phyloP scores from a whole-genome alignment of 1,139 yeast genomes.

The Wickerhamomyces sp. region DNA sequence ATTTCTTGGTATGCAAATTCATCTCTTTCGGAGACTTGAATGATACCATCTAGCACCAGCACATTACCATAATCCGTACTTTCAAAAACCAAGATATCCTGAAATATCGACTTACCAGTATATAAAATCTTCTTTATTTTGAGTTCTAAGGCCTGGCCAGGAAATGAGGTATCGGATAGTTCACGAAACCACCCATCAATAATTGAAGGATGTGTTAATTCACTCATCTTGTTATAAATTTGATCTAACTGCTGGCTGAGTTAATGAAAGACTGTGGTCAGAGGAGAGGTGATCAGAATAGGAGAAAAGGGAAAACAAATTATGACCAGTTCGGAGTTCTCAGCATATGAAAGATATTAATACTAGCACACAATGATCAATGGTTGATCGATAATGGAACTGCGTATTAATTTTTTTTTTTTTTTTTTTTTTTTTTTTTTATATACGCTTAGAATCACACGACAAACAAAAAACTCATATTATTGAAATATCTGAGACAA shows the following conservation, averaged over 20 bases:
- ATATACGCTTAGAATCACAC: too few species aligned
- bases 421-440: too few species aligned
- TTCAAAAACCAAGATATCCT: slow-evolving; percentile 69
- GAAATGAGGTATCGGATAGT: slow-evolving; percentile 83
- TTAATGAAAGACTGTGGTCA: background rate
- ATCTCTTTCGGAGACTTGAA: slow-evolving; percentile 86
- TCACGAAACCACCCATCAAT: slow-evolving; percentile 91
- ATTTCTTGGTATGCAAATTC: slow-evolving; percentile 90
- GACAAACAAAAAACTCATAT: too few species aligned
- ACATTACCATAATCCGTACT: slow-evolving; percentile 79
- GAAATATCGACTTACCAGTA: slow-evolving; percentile 73
- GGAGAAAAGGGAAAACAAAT: background rate
- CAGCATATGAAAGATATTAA: too few species aligned
- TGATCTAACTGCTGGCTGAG: background rate
- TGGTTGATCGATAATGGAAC: too few species aligned
- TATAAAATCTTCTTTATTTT: slow-evolving; percentile 74
- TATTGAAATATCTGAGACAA: too few species aligned
- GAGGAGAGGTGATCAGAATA: background rate
- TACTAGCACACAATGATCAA: too few species aligned
- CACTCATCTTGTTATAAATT: background rate
- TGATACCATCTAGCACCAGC: slow-evolving; percentile 78
- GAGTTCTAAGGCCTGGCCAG: slow-evolving; percentile 92
- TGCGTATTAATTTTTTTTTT: too few species aligned
- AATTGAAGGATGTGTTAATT: slow-evolving; percentile 22
- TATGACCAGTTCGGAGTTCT: too few species aligned